Base-by-base conservation (phyloP, 305 asterid genomes). In the Salvia sclarea region DNA sequence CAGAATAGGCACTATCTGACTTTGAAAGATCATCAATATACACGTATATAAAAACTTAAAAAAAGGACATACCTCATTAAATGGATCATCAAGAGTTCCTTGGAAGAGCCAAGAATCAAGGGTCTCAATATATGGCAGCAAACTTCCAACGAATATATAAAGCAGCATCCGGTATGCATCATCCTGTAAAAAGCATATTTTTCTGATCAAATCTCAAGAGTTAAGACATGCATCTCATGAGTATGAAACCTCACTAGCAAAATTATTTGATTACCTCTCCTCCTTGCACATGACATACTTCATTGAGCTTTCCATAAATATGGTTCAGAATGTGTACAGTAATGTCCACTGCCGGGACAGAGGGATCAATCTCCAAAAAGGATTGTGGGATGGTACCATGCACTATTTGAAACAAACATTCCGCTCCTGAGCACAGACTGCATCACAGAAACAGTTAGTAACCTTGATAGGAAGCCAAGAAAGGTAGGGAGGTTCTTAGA, bases 21-120 rank as follows among this genome's bases (percentile, higher is more conserved):
- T 89, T 83, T 83, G 71, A 84, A 85, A 68, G 90, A 74, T 89
- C 93, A 69, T 83, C 56, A 47, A 63, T 55, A 38, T 45, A 35
- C 70, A 66, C 47, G 33, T 4, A 2, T 33, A 67, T 10, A 50
- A 44, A 33, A 37, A 40, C 47, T 41, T 4, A 41, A 12, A 57
- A 73, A 74, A 74, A 64, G 52, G 66, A 80, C 63, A 74, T 79
- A 93, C 98, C 98, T 94, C 99, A 73, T 88, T 90, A 72, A 86
- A 89, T 55, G 99, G 99, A 75, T 91, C 99, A 70, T 91, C 96
- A 67, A 94, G 92, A 61, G 82, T 84, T 73, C 98, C 99, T 66
- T 94, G 96, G 77, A 91, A 94, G 79, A 94, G 85, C 99, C 99
- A 94, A 71, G 97, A 87, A 86, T 91, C 99, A 61, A 94, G 96